A percentile compares a stretch with the other conserved stretches of the same genome.
phyloP scores from a whole-genome alignment of 148 eudicot species.

The Dysphania ambrosioides region DNA sequence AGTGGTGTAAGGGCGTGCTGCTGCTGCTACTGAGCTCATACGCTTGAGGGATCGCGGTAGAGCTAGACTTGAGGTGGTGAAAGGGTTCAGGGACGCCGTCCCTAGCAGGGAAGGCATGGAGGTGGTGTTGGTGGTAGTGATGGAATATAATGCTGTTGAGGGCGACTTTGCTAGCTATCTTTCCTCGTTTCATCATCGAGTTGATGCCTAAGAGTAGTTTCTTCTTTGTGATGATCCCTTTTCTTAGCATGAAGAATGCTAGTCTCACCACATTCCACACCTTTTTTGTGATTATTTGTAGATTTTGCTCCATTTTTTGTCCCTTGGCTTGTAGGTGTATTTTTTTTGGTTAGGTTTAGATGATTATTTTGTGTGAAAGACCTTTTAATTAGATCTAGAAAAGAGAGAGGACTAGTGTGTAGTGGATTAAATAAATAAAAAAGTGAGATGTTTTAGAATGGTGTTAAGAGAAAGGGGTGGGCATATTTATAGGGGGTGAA shows the following conservation, averaged over 20 bases:
- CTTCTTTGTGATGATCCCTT: slow-evolving; percentile 45
- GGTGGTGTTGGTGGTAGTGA: not conserved
- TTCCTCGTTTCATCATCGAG: slow-evolving; percentile 55
- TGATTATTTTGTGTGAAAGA: not conserved
- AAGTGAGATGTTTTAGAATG: no score
- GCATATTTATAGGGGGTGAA: no score
- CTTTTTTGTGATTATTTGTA: slow-evolving; percentile 42
- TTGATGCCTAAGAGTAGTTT: slow-evolving; percentile 46
- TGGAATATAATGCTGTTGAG: slow-evolving; percentile 12
- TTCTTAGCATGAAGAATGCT: slow-evolving; percentile 49
- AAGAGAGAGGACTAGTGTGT: no score
- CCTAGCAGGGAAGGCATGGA: not conserved
- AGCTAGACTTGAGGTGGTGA: slow-evolving; percentile 44
- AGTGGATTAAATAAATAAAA: no score
- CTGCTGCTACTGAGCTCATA: no score
- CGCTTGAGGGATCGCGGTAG: slow-evolving; percentile 32
- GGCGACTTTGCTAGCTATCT: slow-evolving; percentile 56
- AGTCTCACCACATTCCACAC: slow-evolving; percentile 42
- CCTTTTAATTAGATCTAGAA: no score
- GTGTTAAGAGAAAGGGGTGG: no score
- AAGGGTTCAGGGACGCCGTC: not conserved
- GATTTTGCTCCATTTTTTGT: slow-evolving; percentile 48
- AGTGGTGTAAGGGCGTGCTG: no score
- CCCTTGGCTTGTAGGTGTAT: no score
- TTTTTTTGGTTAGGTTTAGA: not conserved